Evolutionary conservation across 306 rosid species (phyloP), one percentile per base, ranked within the genome.

Genomic region (Cyclanthera cordifolia): DNA sequence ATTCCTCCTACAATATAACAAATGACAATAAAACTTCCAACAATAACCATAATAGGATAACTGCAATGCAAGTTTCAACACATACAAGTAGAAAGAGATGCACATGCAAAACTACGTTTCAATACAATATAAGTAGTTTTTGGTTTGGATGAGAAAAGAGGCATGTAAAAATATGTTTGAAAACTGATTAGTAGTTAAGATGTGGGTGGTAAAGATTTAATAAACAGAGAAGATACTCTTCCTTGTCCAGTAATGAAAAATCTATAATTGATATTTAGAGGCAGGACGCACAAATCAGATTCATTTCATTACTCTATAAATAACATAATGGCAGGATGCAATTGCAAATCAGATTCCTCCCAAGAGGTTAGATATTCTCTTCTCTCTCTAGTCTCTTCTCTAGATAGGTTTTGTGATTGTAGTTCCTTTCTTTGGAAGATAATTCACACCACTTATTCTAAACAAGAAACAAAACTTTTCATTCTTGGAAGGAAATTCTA

Each of bases 1-100:
- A 91, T 83, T 91, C 97, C 67, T 80, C 95, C 96, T 91, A 83
- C 73, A 79, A 81, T 51, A 79, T 21, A 69, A 61, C 67, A 37
- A 53, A 58, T 20, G 50, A 16, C 46, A 12, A 58, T 59, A 73
- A 75, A 67, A 61, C 69, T 61, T 17, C 69, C 46, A 39, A 11
- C 73, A 20, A 76, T 43, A 28, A 76, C 49, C 57, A 49, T 63
- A 55, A 58, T 34, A 73, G 19, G 28, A 63, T 65, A 74, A 56
- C 63, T 34, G 67, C 30, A 65, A 76, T 32, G 55, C 58, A 30
- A n/a, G n/a, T n/a, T n/a, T n/a, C n/a, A n/a, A 73, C 17, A 7
- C 2, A 14, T 51, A 57, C 46, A 47, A 72, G 39, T 27, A 72
- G 14, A 17, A 58, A 32, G 16, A 13, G 23, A 79, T 41, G 56